Evolutionary conservation across 192 early-diverging fungal species (phyloP).

Genomic region (Backusella tarrabulga): DNA sequence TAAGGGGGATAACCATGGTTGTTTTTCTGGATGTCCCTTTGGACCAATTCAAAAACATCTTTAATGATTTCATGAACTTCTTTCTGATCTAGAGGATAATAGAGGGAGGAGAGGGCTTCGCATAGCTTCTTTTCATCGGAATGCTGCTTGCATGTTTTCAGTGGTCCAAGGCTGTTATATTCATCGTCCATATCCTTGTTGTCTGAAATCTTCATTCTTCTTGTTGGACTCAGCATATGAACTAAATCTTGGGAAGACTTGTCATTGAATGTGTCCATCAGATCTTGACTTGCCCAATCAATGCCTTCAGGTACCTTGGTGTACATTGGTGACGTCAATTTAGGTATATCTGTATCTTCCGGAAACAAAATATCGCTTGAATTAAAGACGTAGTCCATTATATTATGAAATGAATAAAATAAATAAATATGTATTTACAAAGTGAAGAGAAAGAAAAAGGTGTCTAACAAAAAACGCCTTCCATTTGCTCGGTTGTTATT

Average conservation of each 20-base stretch:
- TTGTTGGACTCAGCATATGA: background rate
- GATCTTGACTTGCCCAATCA: slow-evolving; percentile 21
- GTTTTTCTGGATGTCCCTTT: slow-evolving; percentile 2
- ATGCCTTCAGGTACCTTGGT: slow-evolving; percentile 21
- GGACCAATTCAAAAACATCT: background rate
- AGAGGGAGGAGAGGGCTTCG: background rate
- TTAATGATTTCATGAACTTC: slow-evolving; percentile 9
- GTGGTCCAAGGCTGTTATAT: background rate
- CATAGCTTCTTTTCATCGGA: slow-evolving; percentile 7
- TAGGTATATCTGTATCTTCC: slow-evolving; percentile 21
- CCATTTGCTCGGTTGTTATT: background rate
- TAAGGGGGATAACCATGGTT: background rate
- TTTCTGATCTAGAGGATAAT: background rate
- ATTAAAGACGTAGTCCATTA: slow-evolving; percentile 20
- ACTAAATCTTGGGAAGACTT: background rate
- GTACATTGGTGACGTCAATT: slow-evolving; percentile 15
- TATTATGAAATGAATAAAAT: background rate
- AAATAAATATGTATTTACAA: slow-evolving; percentile 3
- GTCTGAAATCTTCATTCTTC: background rate
- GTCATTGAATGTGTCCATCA: background rate
- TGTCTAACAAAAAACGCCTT: background rate
- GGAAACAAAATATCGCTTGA: slow-evolving; percentile 31
- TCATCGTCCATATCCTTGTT: background rate
- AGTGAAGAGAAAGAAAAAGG: background rate
- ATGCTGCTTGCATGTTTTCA: background rate